Base-by-base conservation (phyloP, 805 yeast genomes). In the Candida arabinofermentans region DNA sequence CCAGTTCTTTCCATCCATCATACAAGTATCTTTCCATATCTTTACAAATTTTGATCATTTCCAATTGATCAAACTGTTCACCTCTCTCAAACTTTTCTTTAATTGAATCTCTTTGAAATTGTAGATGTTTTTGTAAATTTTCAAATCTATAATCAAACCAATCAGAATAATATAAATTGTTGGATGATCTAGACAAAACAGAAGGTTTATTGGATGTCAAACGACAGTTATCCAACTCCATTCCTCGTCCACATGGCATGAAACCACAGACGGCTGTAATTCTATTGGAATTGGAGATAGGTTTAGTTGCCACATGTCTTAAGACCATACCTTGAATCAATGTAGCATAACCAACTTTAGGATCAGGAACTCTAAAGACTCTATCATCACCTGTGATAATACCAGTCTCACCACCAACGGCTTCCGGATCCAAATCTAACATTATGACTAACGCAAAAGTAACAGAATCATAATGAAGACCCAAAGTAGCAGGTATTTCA, bases 81-180 rank as follows among this genome's bases (percentile, higher is more conserved):
- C 43, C 45, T 2, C 17, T 33, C 27, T 35, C 36, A 34, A 35
- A 47, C 17, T 27, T 21, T 4, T 36, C 40, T 42, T 36, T 47
- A 26, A 40, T 44, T 33, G 34, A 16, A 29, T 45, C 41, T 42
- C 46, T 48, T 19, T 51, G 42, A 4, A 27, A 21, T 9, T 40
- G 19, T 24, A 58, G 30, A 43, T 54, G 52, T n/a, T 42, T 48
- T 36, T 53, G 58, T 2, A 59, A 34, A 37, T 57, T 49, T 10
- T 43, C 27, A 18, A 59, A 53, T 27, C 58, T 45, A 37, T 49
- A 57, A 8, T 55, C 58, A 26, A 51, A 44, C 62, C 62, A 59
- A 5, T 53, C 58, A 8, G 53, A 57, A 35, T 58, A 59, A 35
- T 50, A 59, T 40, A 50, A 51, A 44, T 59, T 54, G 36, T 54